Evolutionary conservation across 805 yeast species (phyloP).

Genomic region (Cyberlindnera euphorbiae): DNA sequence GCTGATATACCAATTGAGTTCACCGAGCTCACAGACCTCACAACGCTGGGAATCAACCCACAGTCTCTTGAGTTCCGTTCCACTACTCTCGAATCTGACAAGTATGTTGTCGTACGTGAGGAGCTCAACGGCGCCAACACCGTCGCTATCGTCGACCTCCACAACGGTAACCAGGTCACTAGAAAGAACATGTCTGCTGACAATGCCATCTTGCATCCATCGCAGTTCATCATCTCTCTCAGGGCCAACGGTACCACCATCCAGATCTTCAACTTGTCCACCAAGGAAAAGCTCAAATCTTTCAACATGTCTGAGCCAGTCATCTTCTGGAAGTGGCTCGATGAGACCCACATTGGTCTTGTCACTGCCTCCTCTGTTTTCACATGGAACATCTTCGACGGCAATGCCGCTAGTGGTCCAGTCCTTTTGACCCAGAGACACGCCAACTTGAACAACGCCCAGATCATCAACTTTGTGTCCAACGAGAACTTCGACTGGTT

Average conservation of each 20-base stretch:
- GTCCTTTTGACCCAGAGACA: constrained; percentile 78
- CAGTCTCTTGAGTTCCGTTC: constrained; percentile 86
- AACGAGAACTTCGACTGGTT: constrained; percentile 85
- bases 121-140: constrained; percentile 60
- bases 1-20: constrained; percentile 93
- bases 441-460: constrained; percentile 69
- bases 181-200: constrained; percentile 96
- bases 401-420: constrained; percentile 76
- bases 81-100: constrained; percentile 91
- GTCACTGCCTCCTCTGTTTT: constrained; percentile 73
- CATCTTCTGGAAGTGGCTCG: constrained; percentile 93
- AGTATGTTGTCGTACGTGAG: constrained; percentile 79
- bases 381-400: constrained; percentile 81
- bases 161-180: constrained; percentile 70
- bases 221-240: constrained; percentile 81
- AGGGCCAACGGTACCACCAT: constrained; percentile 96
- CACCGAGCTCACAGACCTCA: constrained; percentile 89
- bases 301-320: constrained; percentile 84
- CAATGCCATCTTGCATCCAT: constrained; percentile 94
- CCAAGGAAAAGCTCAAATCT: constrained; percentile 86
- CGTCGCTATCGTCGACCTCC: constrained; percentile 90
- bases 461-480: constrained; percentile 85
- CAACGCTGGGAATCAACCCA: constrained; percentile 80
- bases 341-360: constrained; percentile 68
- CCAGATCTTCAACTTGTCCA: constrained; percentile 85